These are phyloP conservation scores for Penicillium sp. DNA, from an alignment of 2,329 filamentous ascomycete genomes.

Conservation along the genomic window DNA sequence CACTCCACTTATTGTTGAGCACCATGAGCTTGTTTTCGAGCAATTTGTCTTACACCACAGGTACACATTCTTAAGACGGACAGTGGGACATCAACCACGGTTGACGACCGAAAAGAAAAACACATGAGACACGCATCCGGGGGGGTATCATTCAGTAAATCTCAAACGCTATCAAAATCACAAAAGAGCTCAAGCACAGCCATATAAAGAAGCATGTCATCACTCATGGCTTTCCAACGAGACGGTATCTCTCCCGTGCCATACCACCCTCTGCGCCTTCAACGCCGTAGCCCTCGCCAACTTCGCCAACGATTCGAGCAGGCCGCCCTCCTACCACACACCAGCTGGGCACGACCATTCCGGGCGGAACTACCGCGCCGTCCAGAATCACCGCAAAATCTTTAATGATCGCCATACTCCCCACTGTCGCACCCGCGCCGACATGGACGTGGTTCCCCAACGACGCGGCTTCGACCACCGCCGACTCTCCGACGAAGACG, in stretches of 20 bases:
- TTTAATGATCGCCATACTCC: constrained; percentile 85
- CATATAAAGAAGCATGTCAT: not conserved
- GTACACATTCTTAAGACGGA: too few species aligned
- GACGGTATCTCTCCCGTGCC: constrained; percentile 38
- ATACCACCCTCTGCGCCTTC: constrained; percentile 41
- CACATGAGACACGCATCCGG: too few species aligned
- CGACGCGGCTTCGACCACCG: constrained; percentile 73
- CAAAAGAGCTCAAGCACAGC: too few species aligned
- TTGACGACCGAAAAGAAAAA: too few species aligned
- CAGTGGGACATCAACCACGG: too few species aligned
- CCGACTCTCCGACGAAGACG: constrained; percentile 74
- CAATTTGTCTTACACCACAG: too few species aligned
- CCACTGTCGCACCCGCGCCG: constrained; percentile 68
- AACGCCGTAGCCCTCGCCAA: constrained; percentile 48
- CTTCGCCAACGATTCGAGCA: constrained; percentile 72
- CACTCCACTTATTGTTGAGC: too few species aligned
- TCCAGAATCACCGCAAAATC: constrained; percentile 87
- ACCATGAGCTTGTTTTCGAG: too few species aligned
- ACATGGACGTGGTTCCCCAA: constrained; percentile 84
- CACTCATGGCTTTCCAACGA: constrained; percentile 29
- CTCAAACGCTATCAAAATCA: not conserved
- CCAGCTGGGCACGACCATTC: constrained; percentile 90
- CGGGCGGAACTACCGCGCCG: constrained; percentile 72
- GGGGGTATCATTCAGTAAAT: constrained; percentile 6
- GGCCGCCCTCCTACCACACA: constrained; percentile 82